Evolutionary conservation across 1,284 basidiomycete genomes (phyloP), one percentile per base, ranked within the genome.

Genomic region (Hymenochaete sp.): DNA sequence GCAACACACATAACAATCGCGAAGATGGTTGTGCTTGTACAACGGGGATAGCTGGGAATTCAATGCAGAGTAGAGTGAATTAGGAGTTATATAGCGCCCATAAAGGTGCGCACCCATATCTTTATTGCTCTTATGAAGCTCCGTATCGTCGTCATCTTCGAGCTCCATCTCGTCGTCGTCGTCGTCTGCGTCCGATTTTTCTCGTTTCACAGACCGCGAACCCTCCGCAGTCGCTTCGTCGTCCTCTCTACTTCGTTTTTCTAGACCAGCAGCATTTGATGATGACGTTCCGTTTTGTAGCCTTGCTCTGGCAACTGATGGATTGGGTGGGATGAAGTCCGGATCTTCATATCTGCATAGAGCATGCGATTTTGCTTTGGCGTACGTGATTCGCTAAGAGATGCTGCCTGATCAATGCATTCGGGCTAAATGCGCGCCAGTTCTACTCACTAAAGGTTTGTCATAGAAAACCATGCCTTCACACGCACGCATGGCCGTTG

Each of bases 401-500:
- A 11, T 28, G 29, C 19, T 32, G 28, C 29, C n/a, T 14, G 39
- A 21, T 7, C 2, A 28, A 7, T 6, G 25, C 13, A 9, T 6
- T 25, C n/a, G 33, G 24, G 10, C 21, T 10, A 49, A 24, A 28
- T 5, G 57, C 56, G 51, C 45, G 45, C 24, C 31, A 19, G 47
- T 39, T 21, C 25, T 10, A 72, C 82, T 67, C 62, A 92, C 90
- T 62, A 95, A 72, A 31, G 84, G 82, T 58, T 88, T 91, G 56
- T 92, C 91, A 61, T 97, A 98, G 67, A 98, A 98, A 14, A 79
- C 55, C 73, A 95, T 89, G 45, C 93, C 93, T 56, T 88, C 82
- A 58, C 93, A 83, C 38, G 83, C 88, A 33, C 93, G 75, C 75
- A 96, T 73, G 14, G 93, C 96, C 28, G 91, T 77, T 9, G 93